These are phyloP conservation scores for Moniliophthora roreri DNA, from an alignment of 1,284 basidiomycete genomes.

Conservation along the genomic window DNA sequence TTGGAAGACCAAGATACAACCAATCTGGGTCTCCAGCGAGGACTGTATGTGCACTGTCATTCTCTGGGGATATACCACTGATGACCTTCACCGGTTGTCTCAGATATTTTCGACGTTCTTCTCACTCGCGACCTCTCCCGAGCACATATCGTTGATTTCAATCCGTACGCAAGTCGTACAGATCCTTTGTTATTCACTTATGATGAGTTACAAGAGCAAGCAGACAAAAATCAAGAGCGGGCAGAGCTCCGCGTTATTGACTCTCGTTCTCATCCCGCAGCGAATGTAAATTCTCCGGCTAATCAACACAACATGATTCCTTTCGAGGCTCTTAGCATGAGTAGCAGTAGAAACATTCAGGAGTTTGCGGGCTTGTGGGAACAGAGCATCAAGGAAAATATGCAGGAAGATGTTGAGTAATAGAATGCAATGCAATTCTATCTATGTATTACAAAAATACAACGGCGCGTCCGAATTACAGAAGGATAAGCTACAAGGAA, in stretches of 20 bases:
- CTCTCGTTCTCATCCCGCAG: constrained; percentile 67
- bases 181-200: constrained; percentile 88
- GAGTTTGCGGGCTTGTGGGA: constrained; percentile 75
- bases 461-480: too few species aligned
- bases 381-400: constrained; percentile 50
- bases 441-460: background rate
- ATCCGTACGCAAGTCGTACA: constrained; percentile 83
- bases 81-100: background rate
- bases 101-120: constrained; percentile 87
- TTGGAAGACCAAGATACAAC: constrained; percentile 68
- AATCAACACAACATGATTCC: constrained; percentile 93
- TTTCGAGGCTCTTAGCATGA: constrained; percentile 80
- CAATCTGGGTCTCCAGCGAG: constrained; percentile 55
- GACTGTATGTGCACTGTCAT: constrained; percentile 59
- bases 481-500: too few species aligned
- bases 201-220: constrained; percentile 63
- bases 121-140: constrained; percentile 77
- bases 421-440: too few species aligned
- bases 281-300: constrained; percentile 64
- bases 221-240: constrained; percentile 19
- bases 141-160: constrained; percentile 88
- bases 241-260: constrained; percentile 74
- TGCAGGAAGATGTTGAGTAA: constrained; percentile 8
- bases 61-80: background rate
- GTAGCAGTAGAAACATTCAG: constrained; percentile 68